A percentile compares a stretch with the other conserved stretches of the same genome.
Conservation (phyloP, 2,329 filamentous ascomycete genomes). For the Phialemoniopsis sp. region DNA sequence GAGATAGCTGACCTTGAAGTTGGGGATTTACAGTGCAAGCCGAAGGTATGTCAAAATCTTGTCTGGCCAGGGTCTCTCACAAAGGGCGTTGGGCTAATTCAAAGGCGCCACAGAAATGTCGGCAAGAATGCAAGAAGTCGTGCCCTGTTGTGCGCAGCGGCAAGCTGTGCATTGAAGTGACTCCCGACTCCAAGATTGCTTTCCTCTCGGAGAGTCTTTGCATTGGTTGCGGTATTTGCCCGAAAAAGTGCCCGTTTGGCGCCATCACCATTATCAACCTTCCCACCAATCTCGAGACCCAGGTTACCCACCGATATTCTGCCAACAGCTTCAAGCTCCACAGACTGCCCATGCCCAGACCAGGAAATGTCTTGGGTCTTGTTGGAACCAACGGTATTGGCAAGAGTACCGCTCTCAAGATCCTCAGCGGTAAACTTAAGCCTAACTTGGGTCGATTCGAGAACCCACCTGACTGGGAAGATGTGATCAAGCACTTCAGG, state of each 20-base stretch:
- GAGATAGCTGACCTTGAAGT: constrained; percentile 20
- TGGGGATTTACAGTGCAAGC: constrained; percentile 65
- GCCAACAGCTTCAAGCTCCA: constrained; percentile 99
- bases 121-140: constrained; percentile 98
- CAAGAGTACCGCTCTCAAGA: constrained; percentile 99
- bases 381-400: constrained; percentile 99
- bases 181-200: constrained; percentile 82
- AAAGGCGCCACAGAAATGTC: constrained; percentile 68
- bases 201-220: constrained; percentile 95
- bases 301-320: constrained; percentile 97
- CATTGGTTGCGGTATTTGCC: constrained; percentile 98
- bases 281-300: constrained; percentile 96
- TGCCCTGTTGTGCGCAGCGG: constrained; percentile 96
- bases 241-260: constrained; percentile 98
- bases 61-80: too few relatives aligned
- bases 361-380: constrained; percentile 90
- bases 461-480: constrained; percentile 98
- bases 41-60: constrained; percentile 58
- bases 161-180: constrained; percentile 87
- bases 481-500: constrained; percentile 97
- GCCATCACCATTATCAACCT: constrained; percentile 99
- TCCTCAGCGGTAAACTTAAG: constrained; percentile 97
- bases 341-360: constrained; percentile 89
- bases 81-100: too few relatives aligned
- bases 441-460: constrained; percentile 93